Evolutionary conservation across 2,329 filamentous ascomycete genomes (phyloP), one percentile per base, ranked within the genome.

Genomic region (Lecanicillium sp.): DNA sequence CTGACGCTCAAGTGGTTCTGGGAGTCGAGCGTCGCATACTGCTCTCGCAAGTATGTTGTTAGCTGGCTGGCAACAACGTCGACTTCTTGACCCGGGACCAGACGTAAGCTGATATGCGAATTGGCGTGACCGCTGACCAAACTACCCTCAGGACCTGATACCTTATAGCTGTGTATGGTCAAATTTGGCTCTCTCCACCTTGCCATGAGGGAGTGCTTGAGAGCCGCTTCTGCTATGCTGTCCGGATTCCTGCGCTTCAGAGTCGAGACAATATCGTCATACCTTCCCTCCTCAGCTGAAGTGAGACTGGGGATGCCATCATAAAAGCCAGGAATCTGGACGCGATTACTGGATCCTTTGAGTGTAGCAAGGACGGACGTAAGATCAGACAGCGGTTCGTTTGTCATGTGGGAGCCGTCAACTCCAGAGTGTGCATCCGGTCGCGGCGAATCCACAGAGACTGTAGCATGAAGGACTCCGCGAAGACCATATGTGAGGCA

Each of bases 341-440:
- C 80, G 15, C 78, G 77, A 46, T 94, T 94, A 34, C 84, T 79
- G 1, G 74, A 74, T 0, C 87, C 87, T 39, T 94, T 92, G 29
- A 98, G 71, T 37, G 79, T 88, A 2, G 85, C 79, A 5, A 98
- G 70, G 1, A 97, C 69, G 46, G 84, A 74, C 3, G 94, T 89
- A 2, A 98, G 71, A 57, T 98, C 92, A 29, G 94, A 94, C 8
- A 97, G 68, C 1, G 90, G 87, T 56, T 98, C 92, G 43, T 95
- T 87, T 44, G 92, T 77, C 63, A 94, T 76, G 45, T 85, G 80
- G 44, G 88, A 95, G 29, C 92, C 92, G 53, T 97, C 90, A n/a
- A 98, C 90, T 52, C 92, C 92, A 44, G 87, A 94, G 61, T 98
- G 92, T 2, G 94, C 74, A 60, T 98, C 92, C 0, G 89, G 88